Percentiles rank a stretch among this genome's conserved stretches.
Conservation (phyloP, 2,329 filamentous ascomycete species). For the Sarocladium brachiariae region DNA sequence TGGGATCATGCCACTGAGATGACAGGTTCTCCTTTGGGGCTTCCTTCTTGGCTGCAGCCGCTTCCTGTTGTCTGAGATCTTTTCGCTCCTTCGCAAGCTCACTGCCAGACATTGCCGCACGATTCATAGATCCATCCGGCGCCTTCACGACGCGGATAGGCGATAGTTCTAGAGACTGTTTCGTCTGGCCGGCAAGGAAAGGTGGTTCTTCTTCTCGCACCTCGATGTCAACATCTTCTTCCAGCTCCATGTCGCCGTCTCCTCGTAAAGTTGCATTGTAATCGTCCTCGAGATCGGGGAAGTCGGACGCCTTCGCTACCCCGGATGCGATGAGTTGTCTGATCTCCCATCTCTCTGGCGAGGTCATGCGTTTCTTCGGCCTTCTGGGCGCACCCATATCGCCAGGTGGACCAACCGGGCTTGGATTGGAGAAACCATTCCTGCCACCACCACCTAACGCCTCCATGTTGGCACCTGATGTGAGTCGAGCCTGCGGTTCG, state of each 20-base stretch:
- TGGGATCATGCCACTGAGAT: constrained; percentile 94
- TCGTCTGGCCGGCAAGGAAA: constrained; percentile 92
- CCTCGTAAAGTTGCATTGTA: constrained; percentile 83
- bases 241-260: constrained; percentile 81
- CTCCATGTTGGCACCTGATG: constrained; percentile 86
- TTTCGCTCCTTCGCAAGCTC: constrained; percentile 81
- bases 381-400: constrained; percentile 39
- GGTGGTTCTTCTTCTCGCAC: constrained; percentile 94
- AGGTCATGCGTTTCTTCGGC: constrained; percentile 88
- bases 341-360: constrained; percentile 96
- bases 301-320: constrained; percentile 85
- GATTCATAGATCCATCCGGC: constrained; percentile 94
- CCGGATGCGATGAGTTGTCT: constrained; percentile 93
- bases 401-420: constrained; percentile 26
- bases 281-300: constrained; percentile 90
- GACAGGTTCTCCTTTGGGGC: constrained; percentile 76
- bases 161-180: constrained; percentile 88
- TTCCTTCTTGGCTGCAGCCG: constrained; percentile 66
- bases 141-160: constrained; percentile 96
- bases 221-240: constrained; percentile 96
- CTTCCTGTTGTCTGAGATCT: constrained; percentile 83
- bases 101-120: constrained; percentile 91
- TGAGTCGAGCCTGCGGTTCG: constrained; percentile 68
- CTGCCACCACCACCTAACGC: constrained; percentile 60
- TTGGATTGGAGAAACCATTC: constrained; percentile 45